These are phyloP conservation scores for Salix brachista DNA, from an alignment of 345 rosid genomes.

Conservation along the genomic window DNA sequence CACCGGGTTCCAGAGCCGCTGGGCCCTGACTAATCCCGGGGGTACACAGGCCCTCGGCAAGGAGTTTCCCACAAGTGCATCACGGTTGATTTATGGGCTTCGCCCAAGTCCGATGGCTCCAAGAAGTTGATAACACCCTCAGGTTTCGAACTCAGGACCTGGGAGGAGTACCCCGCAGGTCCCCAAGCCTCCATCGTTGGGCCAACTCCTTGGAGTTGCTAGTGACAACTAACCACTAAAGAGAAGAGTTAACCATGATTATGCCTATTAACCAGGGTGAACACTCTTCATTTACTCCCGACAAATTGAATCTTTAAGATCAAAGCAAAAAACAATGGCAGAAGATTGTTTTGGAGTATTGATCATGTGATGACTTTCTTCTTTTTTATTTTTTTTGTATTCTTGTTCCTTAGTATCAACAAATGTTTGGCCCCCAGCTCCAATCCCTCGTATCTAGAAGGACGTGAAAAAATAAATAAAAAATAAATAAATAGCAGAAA, in stretches of 20 bases:
- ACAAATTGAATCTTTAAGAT: constrained; percentile 34
- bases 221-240: not conserved
- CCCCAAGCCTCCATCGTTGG: too few relatives aligned
- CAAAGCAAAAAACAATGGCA: constrained; percentile 11
- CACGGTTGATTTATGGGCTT: too few relatives aligned
- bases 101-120: too few relatives aligned
- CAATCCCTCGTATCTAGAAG: not conserved
- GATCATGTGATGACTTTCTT: constrained; percentile 20
- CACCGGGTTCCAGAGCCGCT: too few relatives aligned
- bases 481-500: constrained; percentile 6
- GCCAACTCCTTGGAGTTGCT: too few relatives aligned
- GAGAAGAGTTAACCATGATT: constrained; percentile 16
- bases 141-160: too few relatives aligned
- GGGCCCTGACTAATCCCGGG: too few relatives aligned
- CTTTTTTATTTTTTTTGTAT: constrained; percentile 12
- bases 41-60: too few relatives aligned
- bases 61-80: too few relatives aligned
- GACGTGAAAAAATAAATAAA: not conserved
- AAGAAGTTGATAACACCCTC: too few relatives aligned
- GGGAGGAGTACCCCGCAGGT: too few relatives aligned
- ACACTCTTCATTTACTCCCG: constrained; percentile 27
- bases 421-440: constrained; percentile 11
- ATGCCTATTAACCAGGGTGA: constrained; percentile 19
- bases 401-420: constrained; percentile 3
- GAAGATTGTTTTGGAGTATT: constrained; percentile 21